phyloP scores from a whole-genome alignment of 176 grass and related monocot species.

The Oropetium thomaeum region DNA sequence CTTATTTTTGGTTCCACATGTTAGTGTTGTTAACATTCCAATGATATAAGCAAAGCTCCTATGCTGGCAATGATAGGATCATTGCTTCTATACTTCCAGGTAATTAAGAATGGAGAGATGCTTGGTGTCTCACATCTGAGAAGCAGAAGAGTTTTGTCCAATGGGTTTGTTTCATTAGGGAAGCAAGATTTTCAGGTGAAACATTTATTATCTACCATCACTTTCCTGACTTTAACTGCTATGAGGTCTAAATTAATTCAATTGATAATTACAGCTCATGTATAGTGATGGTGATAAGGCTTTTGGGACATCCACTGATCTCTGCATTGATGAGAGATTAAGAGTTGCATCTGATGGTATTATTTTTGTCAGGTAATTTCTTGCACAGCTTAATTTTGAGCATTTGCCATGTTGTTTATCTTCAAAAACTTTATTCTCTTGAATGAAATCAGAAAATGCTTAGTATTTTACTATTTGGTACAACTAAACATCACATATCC shows the following conservation, averaged over 20 bases:
- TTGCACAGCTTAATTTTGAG: constrained; percentile 20
- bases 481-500: constrained; percentile 7
- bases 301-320: constrained; percentile 90
- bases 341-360: constrained; percentile 93
- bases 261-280: constrained; percentile 77
- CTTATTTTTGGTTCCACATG: neutral
- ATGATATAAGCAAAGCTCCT: constrained; percentile 12
- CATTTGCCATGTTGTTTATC: constrained; percentile 25
- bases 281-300: constrained; percentile 97
- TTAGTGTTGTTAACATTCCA: constrained; percentile 17
- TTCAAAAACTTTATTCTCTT: constrained; percentile 2
- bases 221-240: constrained; percentile 25
- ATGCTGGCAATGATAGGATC: neutral
- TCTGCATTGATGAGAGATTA: constrained; percentile 87
- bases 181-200: constrained; percentile 84
- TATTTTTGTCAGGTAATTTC: constrained; percentile 84
- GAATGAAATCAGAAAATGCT: constrained; percentile 13
- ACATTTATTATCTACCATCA: constrained; percentile 22
- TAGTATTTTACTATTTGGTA: neutral
- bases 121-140: constrained; percentile 97
- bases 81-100: constrained; percentile 55
- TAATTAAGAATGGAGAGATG: constrained; percentile 99
- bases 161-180: constrained; percentile 90
- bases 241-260: constrained; percentile 24
- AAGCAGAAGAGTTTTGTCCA: constrained; percentile 93